Conservation (phyloP, 2,329 filamentous ascomycete genomes). For the Talaromyces sp. region DNA sequence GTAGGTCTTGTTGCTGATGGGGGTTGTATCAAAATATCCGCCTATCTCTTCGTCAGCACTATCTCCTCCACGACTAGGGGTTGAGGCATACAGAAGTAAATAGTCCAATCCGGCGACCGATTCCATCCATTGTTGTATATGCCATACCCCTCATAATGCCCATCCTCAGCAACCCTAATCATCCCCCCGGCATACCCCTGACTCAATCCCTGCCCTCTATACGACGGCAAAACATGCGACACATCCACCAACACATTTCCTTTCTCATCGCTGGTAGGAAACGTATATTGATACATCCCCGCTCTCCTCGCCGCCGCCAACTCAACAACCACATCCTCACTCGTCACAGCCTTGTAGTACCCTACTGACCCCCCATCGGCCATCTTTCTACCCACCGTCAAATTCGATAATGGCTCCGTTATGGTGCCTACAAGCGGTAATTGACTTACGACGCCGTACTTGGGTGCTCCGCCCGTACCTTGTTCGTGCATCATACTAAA, state of each 20-base stretch:
- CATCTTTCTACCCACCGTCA: slow-evolving; percentile 55
- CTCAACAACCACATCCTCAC: slow-evolving; percentile 59
- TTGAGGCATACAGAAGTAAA: slow-evolving; percentile 61
- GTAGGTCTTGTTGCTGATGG: slow-evolving; percentile 33
- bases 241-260: slow-evolving; percentile 65
- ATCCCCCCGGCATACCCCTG: slow-evolving; percentile 59
- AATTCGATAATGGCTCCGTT: slow-evolving; percentile 55
- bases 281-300: slow-evolving; percentile 65
- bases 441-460: slow-evolving; percentile 54
- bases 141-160: slow-evolving; percentile 65
- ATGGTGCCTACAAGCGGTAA: slow-evolving; percentile 54
- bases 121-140: slow-evolving; percentile 69
- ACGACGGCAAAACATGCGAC: slow-evolving; percentile 62
- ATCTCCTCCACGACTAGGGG: slow-evolving; percentile 16
- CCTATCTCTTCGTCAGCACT: slow-evolving; percentile 51
- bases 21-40: slow-evolving; percentile 55
- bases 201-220: slow-evolving; percentile 57
- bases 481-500: slow-evolving; percentile 56
- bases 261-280: slow-evolving; percentile 47
- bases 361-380: slow-evolving; percentile 58
- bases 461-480: slow-evolving; percentile 52
- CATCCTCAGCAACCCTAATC: slow-evolving; percentile 60
- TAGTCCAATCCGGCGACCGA: slow-evolving; percentile 55
- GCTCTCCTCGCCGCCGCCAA: slow-evolving; percentile 63
- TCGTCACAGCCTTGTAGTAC: slow-evolving; percentile 62